These are phyloP conservation scores for Persicaria maculosa DNA, from an alignment of 148 eudicot genomes.

Conservation along the genomic window DNA sequence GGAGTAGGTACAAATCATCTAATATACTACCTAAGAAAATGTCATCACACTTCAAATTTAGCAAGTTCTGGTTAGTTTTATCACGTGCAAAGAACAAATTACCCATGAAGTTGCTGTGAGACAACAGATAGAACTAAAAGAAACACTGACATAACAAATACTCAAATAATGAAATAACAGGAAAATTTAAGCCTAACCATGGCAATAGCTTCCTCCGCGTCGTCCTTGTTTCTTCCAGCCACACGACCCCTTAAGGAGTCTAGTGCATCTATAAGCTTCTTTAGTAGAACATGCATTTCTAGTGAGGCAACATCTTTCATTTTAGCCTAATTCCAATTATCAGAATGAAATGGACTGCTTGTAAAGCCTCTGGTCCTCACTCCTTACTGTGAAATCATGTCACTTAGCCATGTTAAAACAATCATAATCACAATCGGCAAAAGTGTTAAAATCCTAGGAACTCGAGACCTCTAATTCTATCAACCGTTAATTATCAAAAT, in stretches of 20 bases:
- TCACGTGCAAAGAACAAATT: conserved; percentile 8
- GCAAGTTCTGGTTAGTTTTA: neutral
- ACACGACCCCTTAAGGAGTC: conserved; percentile 87
- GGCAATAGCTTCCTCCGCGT: conserved; percentile 80
- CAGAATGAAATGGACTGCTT: neutral
- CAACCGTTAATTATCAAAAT: too few relatives aligned
- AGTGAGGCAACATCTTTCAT: conserved; percentile 80
- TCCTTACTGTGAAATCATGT: too few relatives aligned
- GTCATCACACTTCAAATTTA: neutral
- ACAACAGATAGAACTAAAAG: neutral
- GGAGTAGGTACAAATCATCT: neutral
- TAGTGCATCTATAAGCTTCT: conserved; percentile 91
- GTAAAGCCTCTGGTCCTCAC: too few relatives aligned
- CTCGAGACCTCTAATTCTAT: too few relatives aligned
- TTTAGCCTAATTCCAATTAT: conserved; percentile 45
- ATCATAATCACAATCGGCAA: too few relatives aligned
- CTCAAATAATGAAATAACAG: neutral
- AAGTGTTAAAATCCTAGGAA: too few relatives aligned
- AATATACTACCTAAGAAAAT: neutral
- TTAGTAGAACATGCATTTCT: conserved; percentile 91
- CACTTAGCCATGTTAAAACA: too few relatives aligned
- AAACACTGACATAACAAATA: neutral
- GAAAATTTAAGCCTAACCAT: conserved; percentile 48
- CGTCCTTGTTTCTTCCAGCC: conserved; percentile 83
- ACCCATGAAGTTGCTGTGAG: neutral